Evolutionary conservation across 768 basidiomycete genomes (phyloP), one percentile per base, ranked within the genome.

Genomic region (Mycena polygramma): DNA sequence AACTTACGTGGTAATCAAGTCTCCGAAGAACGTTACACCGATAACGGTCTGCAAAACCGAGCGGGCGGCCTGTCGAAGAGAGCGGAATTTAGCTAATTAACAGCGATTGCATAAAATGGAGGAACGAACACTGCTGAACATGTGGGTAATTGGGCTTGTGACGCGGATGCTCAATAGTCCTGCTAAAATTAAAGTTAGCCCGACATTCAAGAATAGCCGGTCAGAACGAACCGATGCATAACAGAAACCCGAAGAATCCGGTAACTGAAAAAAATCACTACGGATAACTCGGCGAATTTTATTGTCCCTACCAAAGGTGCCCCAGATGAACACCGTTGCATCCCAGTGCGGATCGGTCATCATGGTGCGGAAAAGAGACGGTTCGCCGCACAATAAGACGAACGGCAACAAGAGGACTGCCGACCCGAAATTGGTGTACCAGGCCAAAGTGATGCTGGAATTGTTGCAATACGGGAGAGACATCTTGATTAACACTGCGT

Each of bases 41-140:
- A 95, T 81, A 45, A 94, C 81, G 19, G 94, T 95, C 78, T 97
- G 95, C 26, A 97, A 82, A 22, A 95, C 95, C 9, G 93, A 93
- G 66, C 92, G 86, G 10, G 92, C 92, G 36, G 94, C 92, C 94
- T 92, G 30, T 71, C 55, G 59, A 45, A 60, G 36, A 45, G 64
- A 69, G 22, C 52, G 66, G 57, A 53, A 49, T 63, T 51, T 71
- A 66, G 74, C 49, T 64, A 66, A 70, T 68, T 45, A 17, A 37
- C 52, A 30, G 30, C 30, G 30, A 54, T 20, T 45, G 58, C 58
- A 17, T 30, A 45, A 53, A 53, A 64, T 52, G 46, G 41, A 46
- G n/a, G 58, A 14, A 84, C 90, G 77, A 74, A 93, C 92, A 72
- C 87, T 91, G 19, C 90, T 91, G 80, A 95, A 92, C 92, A 94